Evolutionary conservation across 1,139 yeast genomes (phyloP).

Genomic region (Magnusiomyces suaveolens): DNA sequence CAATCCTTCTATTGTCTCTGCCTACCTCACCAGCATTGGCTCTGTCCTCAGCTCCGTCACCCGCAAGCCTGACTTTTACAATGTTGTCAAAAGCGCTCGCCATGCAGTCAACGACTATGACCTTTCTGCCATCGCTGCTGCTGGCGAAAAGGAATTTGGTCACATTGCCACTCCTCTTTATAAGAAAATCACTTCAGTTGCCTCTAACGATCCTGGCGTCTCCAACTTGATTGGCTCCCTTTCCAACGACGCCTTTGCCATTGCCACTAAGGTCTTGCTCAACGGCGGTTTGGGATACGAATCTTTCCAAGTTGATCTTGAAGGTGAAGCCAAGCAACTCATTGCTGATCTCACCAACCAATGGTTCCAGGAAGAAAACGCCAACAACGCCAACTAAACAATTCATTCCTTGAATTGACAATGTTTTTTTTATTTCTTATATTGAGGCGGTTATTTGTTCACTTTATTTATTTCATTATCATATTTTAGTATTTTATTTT

Average conservation of each 20-base stretch:
- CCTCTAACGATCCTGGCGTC: slow-evolving; percentile 2
- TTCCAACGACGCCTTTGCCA: neutral
- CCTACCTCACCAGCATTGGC: neutral
- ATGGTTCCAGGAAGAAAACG: slow-evolving; percentile 1
- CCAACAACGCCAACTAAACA: neutral
- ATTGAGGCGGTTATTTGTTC: neutral
- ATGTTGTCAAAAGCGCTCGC: neutral
- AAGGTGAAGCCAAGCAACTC: neutral
- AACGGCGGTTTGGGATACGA: slow-evolving; percentile 1
- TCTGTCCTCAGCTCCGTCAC: slow-evolving; percentile 4
- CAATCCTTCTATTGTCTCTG: neutral
- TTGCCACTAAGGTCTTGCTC: slow-evolving; percentile 1
- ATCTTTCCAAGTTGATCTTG: neutral
- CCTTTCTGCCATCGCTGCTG: neutral
- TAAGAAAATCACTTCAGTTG: neutral
- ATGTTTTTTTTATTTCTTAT: neutral
- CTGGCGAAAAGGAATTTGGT: neutral
- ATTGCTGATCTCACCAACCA: neutral
- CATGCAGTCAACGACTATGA: neutral
- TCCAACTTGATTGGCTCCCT: neutral
- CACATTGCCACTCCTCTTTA: neutral
- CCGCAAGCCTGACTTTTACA: neutral
- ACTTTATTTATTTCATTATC: too few relatives aligned
- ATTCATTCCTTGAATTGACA: neutral
- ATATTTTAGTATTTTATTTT: too few relatives aligned